These are phyloP conservation scores for Dendrobium officinale DNA, from an alignment of 106 monocot species.

Conservation along the genomic window DNA sequence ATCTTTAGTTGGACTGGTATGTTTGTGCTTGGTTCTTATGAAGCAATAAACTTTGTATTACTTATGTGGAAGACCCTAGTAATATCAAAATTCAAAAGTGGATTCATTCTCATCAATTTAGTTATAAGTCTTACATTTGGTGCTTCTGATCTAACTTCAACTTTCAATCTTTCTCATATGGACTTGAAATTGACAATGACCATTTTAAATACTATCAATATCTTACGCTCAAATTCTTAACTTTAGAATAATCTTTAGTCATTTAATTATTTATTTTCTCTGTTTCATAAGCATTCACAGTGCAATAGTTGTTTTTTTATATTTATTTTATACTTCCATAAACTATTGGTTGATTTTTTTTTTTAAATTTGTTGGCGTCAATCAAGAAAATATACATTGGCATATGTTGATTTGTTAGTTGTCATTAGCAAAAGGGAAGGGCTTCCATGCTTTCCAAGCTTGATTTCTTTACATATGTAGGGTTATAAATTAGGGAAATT, in stretches of 20 bases:
- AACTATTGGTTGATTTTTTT: neutral
- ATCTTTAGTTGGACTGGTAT: neutral
- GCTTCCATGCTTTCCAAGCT: neutral
- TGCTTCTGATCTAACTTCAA: no score
- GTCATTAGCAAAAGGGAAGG: neutral
- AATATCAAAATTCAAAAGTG: no score
- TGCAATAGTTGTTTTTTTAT: neutral
- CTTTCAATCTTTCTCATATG: no score
- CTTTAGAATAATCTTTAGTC: no score
- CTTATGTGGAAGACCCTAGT: no score
- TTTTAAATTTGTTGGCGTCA: neutral
- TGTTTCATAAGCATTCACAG: neutral
- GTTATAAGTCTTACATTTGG: no score
- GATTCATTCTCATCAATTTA: no score
- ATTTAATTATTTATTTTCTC: neutral
- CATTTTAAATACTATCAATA: no score
- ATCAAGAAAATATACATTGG: neutral
- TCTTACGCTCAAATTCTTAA: no score
- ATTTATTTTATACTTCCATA: neutral
- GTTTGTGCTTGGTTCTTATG: neutral
- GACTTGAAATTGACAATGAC: no score
- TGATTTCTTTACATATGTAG: neutral
- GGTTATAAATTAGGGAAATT: neutral
- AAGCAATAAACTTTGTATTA: neutral
- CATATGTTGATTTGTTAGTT: neutral